These are phyloP conservation scores for Rusavskia elegans DNA, from an alignment of 495 filamentous ascomycete genomes.

Conservation along the genomic window DNA sequence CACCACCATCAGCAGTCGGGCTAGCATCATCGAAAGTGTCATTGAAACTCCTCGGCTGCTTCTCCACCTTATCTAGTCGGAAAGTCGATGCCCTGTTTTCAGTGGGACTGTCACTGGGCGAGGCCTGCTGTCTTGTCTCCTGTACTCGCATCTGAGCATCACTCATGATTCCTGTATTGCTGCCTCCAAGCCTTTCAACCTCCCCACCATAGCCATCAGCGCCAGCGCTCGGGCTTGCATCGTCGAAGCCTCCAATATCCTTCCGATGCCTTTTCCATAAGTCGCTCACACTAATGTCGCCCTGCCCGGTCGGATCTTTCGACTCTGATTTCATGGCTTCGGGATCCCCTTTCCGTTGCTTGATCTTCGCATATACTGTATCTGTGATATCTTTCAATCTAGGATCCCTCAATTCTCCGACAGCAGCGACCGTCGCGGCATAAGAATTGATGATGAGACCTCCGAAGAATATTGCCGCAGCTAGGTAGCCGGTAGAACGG, in stretches of 20 bases:
- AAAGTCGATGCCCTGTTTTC: slow-evolving; percentile 4
- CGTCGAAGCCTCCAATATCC: background rate
- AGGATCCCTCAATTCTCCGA: slow-evolving; percentile 5
- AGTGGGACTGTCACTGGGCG: background rate
- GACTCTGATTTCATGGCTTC: background rate
- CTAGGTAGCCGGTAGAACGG: slow-evolving; percentile 1
- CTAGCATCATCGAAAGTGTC: slow-evolving; percentile 4
- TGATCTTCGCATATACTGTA: background rate
- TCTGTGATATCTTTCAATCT: slow-evolving; percentile 1
- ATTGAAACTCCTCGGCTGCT: slow-evolving; percentile 1
- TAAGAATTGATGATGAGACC: background rate
- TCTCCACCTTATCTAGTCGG: slow-evolving; percentile 3
- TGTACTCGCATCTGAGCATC: slow-evolving; percentile 6
- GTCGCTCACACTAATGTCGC: slow-evolving; percentile 2
- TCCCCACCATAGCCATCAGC: background rate
- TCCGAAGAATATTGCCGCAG: background rate
- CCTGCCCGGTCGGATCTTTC: slow-evolving; percentile 5
- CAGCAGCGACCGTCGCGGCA: slow-evolving; percentile 1
- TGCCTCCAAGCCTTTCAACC: background rate
- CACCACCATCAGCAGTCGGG: background rate
- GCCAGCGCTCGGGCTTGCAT: slow-evolving; percentile 13
- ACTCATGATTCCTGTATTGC: slow-evolving; percentile 1
- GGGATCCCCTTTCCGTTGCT: background rate
- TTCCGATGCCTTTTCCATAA: slow-evolving; percentile 5
- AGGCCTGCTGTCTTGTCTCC: background rate